Conservation (phyloP, 1,139 yeast species). For the Candida tropicalis region DNA sequence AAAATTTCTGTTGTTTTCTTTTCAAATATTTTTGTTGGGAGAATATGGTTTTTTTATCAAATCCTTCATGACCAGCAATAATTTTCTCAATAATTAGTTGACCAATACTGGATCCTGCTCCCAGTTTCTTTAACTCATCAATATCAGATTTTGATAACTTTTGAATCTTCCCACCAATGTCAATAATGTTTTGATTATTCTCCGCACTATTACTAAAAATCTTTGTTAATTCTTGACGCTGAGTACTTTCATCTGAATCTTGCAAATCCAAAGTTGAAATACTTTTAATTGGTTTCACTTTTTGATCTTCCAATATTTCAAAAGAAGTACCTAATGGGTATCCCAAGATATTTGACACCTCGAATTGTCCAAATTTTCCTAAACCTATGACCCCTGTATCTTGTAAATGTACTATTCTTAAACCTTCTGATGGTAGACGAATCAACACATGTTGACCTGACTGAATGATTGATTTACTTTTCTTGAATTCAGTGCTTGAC, state of each 20-base stretch:
- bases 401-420: constrained; percentile 67
- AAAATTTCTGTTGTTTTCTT: constrained; percentile 89
- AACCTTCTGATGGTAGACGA: constrained; percentile 78
- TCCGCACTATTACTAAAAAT: constrained; percentile 51
- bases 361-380: constrained; percentile 91
- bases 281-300: constrained; percentile 51
- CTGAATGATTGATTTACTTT: constrained; percentile 28
- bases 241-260: constrained; percentile 24
- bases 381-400: constrained; percentile 63
- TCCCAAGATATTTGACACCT: constrained; percentile 74
- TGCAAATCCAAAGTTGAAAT: constrained; percentile 32
- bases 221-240: constrained; percentile 41
- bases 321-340: constrained; percentile 87
- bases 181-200: constrained; percentile 70
- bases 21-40: constrained; percentile 91
- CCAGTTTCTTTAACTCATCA: constrained; percentile 71
- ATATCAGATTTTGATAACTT: constrained; percentile 74
- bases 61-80: constrained; percentile 81
- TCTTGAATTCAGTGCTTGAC: not conserved
- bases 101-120: constrained; percentile 67
- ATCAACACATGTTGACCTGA: constrained; percentile 64
- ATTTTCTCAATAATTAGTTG: constrained; percentile 80
- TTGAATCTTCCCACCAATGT: constrained; percentile 78
- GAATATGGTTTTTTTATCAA: constrained; percentile 83
- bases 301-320: constrained; percentile 68